phyloP scores from a whole-genome alignment of 257 asterid genomes.

The Henckelia pumila region DNA sequence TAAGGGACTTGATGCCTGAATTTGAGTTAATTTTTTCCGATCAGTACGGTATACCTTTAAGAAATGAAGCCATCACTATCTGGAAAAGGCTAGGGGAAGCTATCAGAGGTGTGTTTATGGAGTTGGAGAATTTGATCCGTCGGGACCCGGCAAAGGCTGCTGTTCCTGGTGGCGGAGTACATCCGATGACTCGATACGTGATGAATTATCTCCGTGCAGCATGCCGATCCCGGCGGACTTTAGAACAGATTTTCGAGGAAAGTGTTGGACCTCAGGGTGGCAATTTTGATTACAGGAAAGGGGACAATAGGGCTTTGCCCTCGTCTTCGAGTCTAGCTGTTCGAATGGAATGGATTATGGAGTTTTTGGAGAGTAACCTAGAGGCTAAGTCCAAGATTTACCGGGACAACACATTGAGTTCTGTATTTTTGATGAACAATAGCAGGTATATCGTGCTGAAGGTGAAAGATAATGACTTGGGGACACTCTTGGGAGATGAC shows the following conservation, averaged over 20 bases:
- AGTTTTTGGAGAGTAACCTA: slow-evolving; percentile 84
- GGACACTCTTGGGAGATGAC: slow-evolving; percentile 76
- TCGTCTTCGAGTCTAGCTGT: slow-evolving; percentile 60
- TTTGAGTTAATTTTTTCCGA: slow-evolving; percentile 78
- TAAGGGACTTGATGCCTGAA: slow-evolving; percentile 87
- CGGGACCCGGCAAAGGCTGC: slow-evolving; percentile 85
- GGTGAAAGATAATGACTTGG: slow-evolving; percentile 76
- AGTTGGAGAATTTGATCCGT: slow-evolving; percentile 85
- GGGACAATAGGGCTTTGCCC: slow-evolving; percentile 50
- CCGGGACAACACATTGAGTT: slow-evolving; percentile 65
- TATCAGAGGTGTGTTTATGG: slow-evolving; percentile 88
- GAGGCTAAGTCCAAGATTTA: slow-evolving; percentile 85
- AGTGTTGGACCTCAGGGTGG: slow-evolving; percentile 30
- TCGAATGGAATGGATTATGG: slow-evolving; percentile 91
- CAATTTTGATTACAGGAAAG: slow-evolving; percentile 52
- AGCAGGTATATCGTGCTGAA: slow-evolving; percentile 85
- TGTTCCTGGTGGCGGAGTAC: slow-evolving; percentile 88
- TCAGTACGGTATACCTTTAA: slow-evolving; percentile 66
- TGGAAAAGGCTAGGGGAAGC: slow-evolving; percentile 93
- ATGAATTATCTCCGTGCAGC: slow-evolving; percentile 97
- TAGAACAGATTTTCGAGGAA: slow-evolving; percentile 89
- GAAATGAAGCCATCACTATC: slow-evolving; percentile 75
- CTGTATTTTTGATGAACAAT: slow-evolving; percentile 90
- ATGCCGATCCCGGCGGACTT: slow-evolving; percentile 68
- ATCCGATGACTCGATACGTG: slow-evolving; percentile 92